These are phyloP conservation scores for Melanopsichium pennsylvanicum DNA, from an alignment of 1,284 basidiomycete genomes.

Conservation along the genomic window DNA sequence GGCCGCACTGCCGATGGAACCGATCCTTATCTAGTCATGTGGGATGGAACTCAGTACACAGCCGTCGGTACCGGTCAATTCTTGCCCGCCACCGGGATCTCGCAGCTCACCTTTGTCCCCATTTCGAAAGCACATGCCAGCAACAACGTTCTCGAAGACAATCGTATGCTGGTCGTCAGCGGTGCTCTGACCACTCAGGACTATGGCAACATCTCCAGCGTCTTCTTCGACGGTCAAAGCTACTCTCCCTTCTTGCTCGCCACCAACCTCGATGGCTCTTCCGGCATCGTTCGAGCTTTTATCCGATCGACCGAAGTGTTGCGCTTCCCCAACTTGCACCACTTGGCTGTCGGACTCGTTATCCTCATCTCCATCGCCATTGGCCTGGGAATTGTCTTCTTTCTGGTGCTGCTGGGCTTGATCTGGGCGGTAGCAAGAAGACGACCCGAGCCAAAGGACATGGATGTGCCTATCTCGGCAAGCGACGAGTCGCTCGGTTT, in stretches of 20 bases:
- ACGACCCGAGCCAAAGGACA: slow-evolving; percentile 35
- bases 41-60: slow-evolving; percentile 50
- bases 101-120: slow-evolving; percentile 89
- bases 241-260: slow-evolving; percentile 86
- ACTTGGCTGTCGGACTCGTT: slow-evolving; percentile 83
- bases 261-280: slow-evolving; percentile 73
- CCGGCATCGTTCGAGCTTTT: slow-evolving; percentile 79
- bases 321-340: slow-evolving; percentile 56
- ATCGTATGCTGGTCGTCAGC: slow-evolving; percentile 89
- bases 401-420: slow-evolving; percentile 85
- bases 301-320: slow-evolving; percentile 71
- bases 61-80: slow-evolving; percentile 40
- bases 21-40: slow-evolving; percentile 49
- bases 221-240: slow-evolving; percentile 83
- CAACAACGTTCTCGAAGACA: slow-evolving; percentile 78
- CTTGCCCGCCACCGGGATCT: slow-evolving; percentile 74
- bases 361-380: slow-evolving; percentile 98
- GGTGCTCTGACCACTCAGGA: slow-evolving; percentile 74
- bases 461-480: slow-evolving; percentile 42
- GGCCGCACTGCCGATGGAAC: slow-evolving; percentile 70
- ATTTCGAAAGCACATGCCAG: slow-evolving; percentile 74
- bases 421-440: slow-evolving; percentile 86
- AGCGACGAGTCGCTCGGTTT: slow-evolving; percentile 51
- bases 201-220: slow-evolving; percentile 75
- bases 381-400: slow-evolving; percentile 89